Conservation (phyloP, 805 yeast species). For the Sugiyamaella boreocaroliniensis region DNA sequence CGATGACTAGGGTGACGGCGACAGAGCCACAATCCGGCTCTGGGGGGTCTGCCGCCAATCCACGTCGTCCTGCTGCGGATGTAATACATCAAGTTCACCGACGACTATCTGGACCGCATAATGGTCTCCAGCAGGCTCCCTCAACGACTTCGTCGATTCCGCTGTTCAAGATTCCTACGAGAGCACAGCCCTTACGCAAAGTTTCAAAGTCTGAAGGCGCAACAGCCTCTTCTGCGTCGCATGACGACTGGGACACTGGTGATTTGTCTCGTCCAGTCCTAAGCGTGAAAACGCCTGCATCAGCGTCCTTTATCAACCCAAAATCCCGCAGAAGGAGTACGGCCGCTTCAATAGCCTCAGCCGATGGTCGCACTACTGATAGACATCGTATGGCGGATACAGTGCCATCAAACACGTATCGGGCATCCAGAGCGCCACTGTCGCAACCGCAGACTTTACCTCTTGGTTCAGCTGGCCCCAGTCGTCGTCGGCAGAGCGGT, state of each 20-base stretch:
- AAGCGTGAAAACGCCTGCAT: constrained; percentile 1
- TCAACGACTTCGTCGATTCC: constrained; percentile 6
- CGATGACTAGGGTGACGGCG: background rate
- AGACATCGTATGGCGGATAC: background rate
- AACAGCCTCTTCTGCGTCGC: background rate
- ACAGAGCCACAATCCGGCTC: background rate
- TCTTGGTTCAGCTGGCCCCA: background rate
- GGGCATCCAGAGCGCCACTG: background rate
- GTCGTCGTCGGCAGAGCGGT: background rate
- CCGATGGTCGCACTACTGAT: background rate
- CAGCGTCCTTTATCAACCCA: constrained; percentile 12
- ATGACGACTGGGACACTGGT: background rate
- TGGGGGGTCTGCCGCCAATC: background rate
- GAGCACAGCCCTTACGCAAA: background rate
- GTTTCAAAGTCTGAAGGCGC: background rate
- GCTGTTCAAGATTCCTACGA: constrained; percentile 4
- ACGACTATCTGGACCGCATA: constrained; percentile 7
- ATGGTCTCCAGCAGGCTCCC: background rate
- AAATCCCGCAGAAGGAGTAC: constrained; percentile 13
- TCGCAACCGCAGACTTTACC: background rate
- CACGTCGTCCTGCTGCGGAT: constrained; percentile 12
- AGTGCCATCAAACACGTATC: background rate
- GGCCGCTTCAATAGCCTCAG: background rate
- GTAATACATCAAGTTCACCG: constrained; percentile 15
- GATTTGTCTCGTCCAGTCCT: background rate